Evolutionary conservation across 352 stramenopile species (phyloP).

Genomic region (Aphanomyces invadans): DNA sequence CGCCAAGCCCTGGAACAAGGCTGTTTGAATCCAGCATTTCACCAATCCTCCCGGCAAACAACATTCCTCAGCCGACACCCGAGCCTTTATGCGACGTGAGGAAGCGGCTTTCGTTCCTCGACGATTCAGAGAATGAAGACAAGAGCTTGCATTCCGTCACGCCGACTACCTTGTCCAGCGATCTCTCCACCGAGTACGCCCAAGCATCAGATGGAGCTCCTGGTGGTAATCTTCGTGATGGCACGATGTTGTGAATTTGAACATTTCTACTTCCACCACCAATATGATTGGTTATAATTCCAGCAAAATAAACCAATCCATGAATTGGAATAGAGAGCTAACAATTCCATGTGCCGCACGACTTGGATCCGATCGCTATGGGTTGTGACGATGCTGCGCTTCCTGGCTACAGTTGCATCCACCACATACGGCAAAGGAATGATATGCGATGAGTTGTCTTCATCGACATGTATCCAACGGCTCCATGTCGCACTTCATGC

Average conservation of each 20-base stretch:
- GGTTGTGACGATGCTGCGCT: not conserved
- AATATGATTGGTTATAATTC: too few species aligned
- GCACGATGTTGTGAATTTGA: not conserved
- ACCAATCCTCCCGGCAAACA: not conserved
- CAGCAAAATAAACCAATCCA: too few species aligned
- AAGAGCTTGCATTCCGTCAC: not conserved
- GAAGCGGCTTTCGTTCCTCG: not conserved
- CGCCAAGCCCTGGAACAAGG: not conserved
- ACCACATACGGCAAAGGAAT: not conserved
- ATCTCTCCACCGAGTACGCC: not conserved
- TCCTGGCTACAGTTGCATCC: not conserved
- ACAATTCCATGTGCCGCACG: too few species aligned
- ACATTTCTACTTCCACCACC: too few species aligned
- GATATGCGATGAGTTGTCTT: constrained; percentile 14
- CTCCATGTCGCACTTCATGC: constrained; percentile 30
- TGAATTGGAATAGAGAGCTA: too few species aligned
- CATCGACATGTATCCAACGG: not conserved
- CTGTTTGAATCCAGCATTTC: not conserved
- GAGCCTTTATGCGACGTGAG: not conserved
- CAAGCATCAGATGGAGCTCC: not conserved
- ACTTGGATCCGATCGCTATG: too few species aligned
- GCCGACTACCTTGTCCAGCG: not conserved
- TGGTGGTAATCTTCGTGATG: not conserved
- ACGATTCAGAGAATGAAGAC: not conserved
- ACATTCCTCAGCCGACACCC: not conserved